Evolutionary conservation across 768 basidiomycete species (phyloP), one percentile per base, ranked within the genome.

Genomic region (Naematelia encephala): DNA sequence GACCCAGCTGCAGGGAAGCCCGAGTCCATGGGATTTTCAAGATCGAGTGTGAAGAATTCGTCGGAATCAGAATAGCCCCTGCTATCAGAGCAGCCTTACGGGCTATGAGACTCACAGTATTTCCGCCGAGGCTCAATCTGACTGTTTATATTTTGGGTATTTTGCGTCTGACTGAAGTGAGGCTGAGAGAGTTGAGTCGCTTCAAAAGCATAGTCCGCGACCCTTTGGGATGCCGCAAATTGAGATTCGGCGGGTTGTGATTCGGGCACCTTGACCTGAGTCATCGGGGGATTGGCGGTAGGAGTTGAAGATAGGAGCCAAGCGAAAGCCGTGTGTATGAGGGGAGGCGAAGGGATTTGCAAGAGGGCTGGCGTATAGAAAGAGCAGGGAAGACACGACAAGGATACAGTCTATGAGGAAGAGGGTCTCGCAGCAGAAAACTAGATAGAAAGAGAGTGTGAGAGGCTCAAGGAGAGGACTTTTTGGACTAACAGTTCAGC

Each of bases 1-100:
- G 67, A 21, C 76, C 76, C 25, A 77, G 66, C 46, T 73, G 72
- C 4, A 70, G 55, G 5, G 51, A 47, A 4, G 68, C 34, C 29
- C 64, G 61, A 3, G 54, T 57, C 75, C 75, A 77, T 16, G 69
- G 66, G 23, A 75, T 63, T 46, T 77, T 77, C 21, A 77, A 57
- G 45, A 72, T 70, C 16, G 60, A 59, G 34, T 72, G 65, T 1
- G 57, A 56, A 8, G 70, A 43, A 27, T 72, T 70, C 19, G 70
- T 70, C 4, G 75, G 72, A 5, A 73, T 75, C 49, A 77, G 66
- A 11, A 72, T 61, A 26, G 75, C 75, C 75, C 75, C 75, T 77
- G 51, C 5, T 2, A 22, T 39, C 30, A 62, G 46, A 56, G 60
- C 53, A 29, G 26, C 23, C 22, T 4, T 4, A 28, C n/a, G 54